Evolutionary conservation across 108 stramenopile species (phyloP).

Genomic region (Discostella stelligeroides): DNA sequence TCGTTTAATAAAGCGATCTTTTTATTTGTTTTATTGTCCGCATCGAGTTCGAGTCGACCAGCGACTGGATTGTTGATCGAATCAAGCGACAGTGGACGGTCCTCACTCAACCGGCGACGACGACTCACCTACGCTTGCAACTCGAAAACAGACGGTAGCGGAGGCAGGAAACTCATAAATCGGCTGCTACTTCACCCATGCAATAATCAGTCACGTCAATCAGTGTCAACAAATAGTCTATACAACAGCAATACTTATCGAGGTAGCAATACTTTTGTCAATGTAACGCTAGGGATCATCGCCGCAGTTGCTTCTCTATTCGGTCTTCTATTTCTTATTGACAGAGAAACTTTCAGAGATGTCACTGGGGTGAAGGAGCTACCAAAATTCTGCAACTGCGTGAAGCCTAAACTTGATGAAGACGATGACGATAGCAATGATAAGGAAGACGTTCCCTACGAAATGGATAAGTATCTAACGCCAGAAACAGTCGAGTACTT

Average conservation of each 20-base stretch:
- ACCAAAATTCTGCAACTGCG: neutral
- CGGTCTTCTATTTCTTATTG: neutral
- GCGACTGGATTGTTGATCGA: neutral
- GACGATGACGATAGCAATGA: neutral
- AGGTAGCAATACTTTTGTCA: neutral
- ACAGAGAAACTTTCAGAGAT: neutral
- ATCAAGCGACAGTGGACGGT: neutral
- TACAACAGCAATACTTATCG: neutral
- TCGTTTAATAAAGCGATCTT: neutral
- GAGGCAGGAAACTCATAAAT: neutral
- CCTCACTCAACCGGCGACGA: neutral
- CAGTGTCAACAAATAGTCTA: neutral
- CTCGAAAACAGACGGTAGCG: neutral
- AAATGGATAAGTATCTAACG: constrained; percentile 1
- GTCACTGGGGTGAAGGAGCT: neutral
- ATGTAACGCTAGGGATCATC: constrained; percentile 3
- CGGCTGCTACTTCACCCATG: neutral
- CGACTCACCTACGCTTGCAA: neutral
- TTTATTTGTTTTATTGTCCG: neutral
- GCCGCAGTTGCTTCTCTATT: neutral
- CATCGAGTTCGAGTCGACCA: no score
- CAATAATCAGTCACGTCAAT: neutral
- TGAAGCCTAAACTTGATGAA: neutral
- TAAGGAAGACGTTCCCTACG: neutral
- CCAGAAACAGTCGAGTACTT: neutral